A percentile compares a stretch with the other conserved stretches of the same genome.
phyloP scores from a whole-genome alignment of 2,329 filamentous ascomycete genomes.

The Penicillium sp. region DNA sequence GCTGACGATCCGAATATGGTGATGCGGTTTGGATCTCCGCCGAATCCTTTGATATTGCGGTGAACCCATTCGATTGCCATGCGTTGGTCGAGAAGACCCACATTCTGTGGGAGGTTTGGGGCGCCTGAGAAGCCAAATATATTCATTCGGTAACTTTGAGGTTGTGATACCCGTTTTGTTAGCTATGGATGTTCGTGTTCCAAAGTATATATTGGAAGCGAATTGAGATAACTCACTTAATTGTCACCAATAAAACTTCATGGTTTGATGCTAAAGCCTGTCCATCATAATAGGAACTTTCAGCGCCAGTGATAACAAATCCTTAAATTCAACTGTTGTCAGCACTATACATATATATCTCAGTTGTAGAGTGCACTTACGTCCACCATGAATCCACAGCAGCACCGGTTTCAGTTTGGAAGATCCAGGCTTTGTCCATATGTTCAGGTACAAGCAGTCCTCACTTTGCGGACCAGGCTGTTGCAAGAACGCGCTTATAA shows the following conservation, averaged over 20 bases:
- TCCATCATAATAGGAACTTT: slow-evolving; percentile 41
- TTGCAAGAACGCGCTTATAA: slow-evolving; percentile 23
- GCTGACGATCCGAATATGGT: slow-evolving; percentile 51
- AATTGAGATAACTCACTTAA: slow-evolving; percentile 28
- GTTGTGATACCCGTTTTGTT: not conserved
- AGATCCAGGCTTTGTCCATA: slow-evolving; percentile 28
- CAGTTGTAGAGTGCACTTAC: not conserved
- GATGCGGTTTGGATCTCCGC: slow-evolving; percentile 51
- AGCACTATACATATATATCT: not conserved
- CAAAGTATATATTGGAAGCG: not conserved
- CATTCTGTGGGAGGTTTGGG: slow-evolving; percentile 39
- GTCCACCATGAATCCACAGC: slow-evolving; percentile 44
- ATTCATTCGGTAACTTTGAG: slow-evolving; percentile 37
- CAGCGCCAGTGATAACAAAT: slow-evolving; percentile 37
- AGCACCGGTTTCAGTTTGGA: slow-evolving; percentile 37
- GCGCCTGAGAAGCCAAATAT: slow-evolving; percentile 46
- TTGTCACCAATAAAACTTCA: slow-evolving; percentile 44
- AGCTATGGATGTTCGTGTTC: not conserved
- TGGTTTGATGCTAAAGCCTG: slow-evolving; percentile 37
- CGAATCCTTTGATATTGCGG: slow-evolving; percentile 53
- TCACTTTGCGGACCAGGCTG: slow-evolving; percentile 29
- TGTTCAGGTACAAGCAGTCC: slow-evolving; percentile 39
- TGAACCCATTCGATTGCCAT: slow-evolving; percentile 54
- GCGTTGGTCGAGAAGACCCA: slow-evolving; percentile 56
- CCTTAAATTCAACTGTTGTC: slow-evolving; percentile 18